phyloP scores from a whole-genome alignment of 345 rosid species.

The Syzygium grande region DNA sequence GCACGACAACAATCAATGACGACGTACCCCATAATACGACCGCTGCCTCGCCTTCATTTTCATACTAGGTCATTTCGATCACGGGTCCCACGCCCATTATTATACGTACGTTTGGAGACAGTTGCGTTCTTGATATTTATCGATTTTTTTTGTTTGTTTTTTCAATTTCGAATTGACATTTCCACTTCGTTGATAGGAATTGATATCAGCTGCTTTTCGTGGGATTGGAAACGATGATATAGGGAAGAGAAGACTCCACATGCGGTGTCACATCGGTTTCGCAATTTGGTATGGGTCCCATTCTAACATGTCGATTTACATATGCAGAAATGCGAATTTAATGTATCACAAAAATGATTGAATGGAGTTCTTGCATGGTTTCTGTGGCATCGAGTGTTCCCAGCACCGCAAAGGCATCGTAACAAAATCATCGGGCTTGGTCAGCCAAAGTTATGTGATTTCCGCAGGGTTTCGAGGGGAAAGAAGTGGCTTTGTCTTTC shows the following conservation, averaged over 20 bases:
- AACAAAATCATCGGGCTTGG: background rate
- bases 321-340: background rate
- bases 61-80: background rate
- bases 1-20: background rate
- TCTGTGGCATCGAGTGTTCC: background rate
- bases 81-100: background rate
- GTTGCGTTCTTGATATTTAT: background rate
- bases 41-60: background rate
- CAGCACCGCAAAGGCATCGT: background rate
- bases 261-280: background rate
- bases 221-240: background rate
- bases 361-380: background rate
- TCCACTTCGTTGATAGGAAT: background rate
- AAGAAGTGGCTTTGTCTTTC: too few species aligned
- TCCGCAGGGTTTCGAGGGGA: too few species aligned
- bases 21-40: background rate
- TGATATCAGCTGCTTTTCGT: background rate
- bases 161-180: background rate
- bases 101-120: background rate
- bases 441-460: background rate
- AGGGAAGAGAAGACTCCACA: background rate
- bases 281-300: background rate
- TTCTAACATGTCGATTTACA: background rate
- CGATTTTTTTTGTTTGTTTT: background rate
- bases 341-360: background rate